Evolutionary conservation across 768 basidiomycete species (phyloP).

Genomic region (Coprinellus micaceus): DNA sequence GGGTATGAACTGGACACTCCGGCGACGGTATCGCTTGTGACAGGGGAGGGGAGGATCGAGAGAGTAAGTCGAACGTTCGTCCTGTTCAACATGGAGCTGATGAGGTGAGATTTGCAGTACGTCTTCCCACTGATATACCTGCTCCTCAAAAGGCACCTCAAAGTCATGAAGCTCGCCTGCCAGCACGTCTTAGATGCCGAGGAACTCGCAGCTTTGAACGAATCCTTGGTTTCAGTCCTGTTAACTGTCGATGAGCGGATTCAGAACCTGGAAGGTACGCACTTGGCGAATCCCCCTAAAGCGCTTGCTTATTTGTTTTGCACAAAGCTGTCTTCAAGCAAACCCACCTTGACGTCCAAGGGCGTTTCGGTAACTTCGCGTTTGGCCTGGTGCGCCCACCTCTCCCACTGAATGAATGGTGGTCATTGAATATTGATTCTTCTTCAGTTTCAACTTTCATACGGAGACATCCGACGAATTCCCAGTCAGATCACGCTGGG

Average conservation of each 20-base stretch:
- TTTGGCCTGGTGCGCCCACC: constrained; percentile 37
- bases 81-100: no score
- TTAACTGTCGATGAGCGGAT: constrained; percentile 29
- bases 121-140: constrained; percentile 33
- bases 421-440: neutral
- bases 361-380: constrained; percentile 32
- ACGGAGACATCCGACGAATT: constrained; percentile 28
- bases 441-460: constrained; percentile 29
- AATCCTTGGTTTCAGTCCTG: constrained; percentile 29
- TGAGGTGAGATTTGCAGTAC: no score
- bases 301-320: neutral
- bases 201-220: constrained; percentile 26
- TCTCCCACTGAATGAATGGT: neutral
- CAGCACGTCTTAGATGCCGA: constrained; percentile 32
- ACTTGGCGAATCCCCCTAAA: neutral
- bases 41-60: constrained; percentile 34
- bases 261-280: constrained; percentile 33
- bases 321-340: constrained; percentile 33
- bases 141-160: constrained; percentile 29
- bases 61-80: constrained; percentile 20
- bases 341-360: constrained; percentile 29
- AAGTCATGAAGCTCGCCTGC: constrained; percentile 30
- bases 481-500: constrained; percentile 29
- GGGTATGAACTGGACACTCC: constrained; percentile 32
- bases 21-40: constrained; percentile 30